Base-by-base conservation (phyloP, 805 yeast genomes). In the Starmerella floris region DNA sequence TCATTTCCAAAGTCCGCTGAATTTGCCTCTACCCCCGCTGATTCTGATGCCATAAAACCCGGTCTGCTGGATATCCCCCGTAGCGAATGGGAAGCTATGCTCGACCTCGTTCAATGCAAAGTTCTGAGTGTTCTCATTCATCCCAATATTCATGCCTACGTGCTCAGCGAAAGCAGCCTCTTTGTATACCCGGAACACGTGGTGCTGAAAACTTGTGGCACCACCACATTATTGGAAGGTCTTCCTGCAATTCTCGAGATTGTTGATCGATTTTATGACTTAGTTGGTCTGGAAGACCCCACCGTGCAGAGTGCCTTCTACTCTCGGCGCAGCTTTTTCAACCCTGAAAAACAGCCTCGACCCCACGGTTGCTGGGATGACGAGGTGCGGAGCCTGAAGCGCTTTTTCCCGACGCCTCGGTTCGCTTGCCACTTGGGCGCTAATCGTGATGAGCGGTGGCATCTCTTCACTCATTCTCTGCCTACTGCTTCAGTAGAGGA, bases 141-240 rank as follows among this genome's bases (percentile, higher is more conserved):
- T 3, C 54, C 63, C 9, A 38, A 44, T 1, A 62, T 85, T 64
- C 94, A 85, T 58, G 85, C 95, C 3, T 88, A 83, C 56, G 69
- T 88, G 45, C 70, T 88, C 47, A 77, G 88, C 44, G 98, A 88
- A 63, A 80, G 93, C 37, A 82, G 95, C 16, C 64, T 91, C 56
- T 87, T 88, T 62, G 93, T 91, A 23, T 88, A 78, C 58, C 77
- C 82, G 17, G 87, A 85, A 62, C 84, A 82, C 60, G 54, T 91
- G 49, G 76, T 88, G 39, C 69, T 88, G 57, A 88, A 88, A 62
- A 88, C 98, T 4, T 88, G 98, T 60, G 98, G 98, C 6, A 87
- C 96, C 3, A 88, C 97, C 1, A 84, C 95, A 1, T 79, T 95
- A 1, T 68, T 88, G 44, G 72, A 76, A 21, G 88, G 95, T 51